phyloP scores from a whole-genome alignment of 192 early-diverging fungal genomes.

The Coemansia brasiliensis region DNA sequence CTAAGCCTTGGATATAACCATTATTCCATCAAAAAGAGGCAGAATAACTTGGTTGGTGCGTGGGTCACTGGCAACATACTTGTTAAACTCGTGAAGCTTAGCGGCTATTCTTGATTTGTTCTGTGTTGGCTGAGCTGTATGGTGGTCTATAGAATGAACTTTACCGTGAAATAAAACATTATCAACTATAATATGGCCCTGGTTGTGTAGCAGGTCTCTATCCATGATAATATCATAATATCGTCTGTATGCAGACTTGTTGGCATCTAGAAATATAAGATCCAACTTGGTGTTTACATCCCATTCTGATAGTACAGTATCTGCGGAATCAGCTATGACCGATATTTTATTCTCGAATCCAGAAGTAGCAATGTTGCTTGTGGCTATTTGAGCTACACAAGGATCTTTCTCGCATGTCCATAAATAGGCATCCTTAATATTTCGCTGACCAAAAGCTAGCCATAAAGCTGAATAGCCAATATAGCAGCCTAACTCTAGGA shows the following conservation, averaged over 20 bases:
- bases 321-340: constrained; percentile 17
- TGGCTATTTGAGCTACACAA: constrained; percentile 38
- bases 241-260: constrained; percentile 64
- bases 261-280: constrained; percentile 66
- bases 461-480: constrained; percentile 65
- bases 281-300: constrained; percentile 56
- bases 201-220: constrained; percentile 52
- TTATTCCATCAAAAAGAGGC: constrained; percentile 68
- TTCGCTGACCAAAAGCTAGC: constrained; percentile 61
- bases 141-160: background rate
- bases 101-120: constrained; percentile 4
- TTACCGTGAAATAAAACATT: constrained; percentile 58
- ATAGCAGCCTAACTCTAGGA: constrained; percentile 71
- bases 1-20: constrained; percentile 27
- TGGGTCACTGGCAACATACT: constrained; percentile 59
- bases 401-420: constrained; percentile 47
- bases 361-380: constrained; percentile 14
- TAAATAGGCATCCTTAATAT: constrained; percentile 1
- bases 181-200: constrained; percentile 66
- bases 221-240: constrained; percentile 66
- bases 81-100: constrained; percentile 59
- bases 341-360: constrained; percentile 17
- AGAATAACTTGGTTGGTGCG: constrained; percentile 59
- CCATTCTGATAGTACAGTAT: constrained; percentile 21
- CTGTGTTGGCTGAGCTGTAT: background rate